A percentile compares a stretch with the other conserved stretches of the same genome.
Evolutionary conservation across 2,329 filamentous ascomycete genomes (phyloP).

Genomic region (Massarina eburnea): DNA sequence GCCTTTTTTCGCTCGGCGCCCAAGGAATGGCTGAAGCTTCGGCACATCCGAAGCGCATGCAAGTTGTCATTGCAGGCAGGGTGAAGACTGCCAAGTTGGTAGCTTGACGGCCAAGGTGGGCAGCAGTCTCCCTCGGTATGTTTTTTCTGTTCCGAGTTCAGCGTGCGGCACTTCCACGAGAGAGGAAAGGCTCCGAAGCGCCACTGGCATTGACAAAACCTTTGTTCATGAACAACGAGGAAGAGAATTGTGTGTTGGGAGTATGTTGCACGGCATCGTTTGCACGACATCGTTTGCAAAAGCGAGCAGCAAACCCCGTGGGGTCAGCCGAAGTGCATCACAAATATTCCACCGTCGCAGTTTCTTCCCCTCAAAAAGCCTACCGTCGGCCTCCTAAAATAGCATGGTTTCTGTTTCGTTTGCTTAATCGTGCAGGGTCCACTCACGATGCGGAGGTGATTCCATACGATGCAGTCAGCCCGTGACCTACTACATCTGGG

Average conservation of each 20-base stretch:
- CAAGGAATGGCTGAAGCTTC: constrained; percentile 23
- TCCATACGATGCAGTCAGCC: constrained; percentile 23
- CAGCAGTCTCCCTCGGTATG: constrained; percentile 17
- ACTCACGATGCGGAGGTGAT: constrained; percentile 30
- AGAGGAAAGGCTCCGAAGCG: constrained; percentile 24
- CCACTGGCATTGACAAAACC: constrained; percentile 8
- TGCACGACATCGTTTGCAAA: background rate
- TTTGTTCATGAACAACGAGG: background rate
- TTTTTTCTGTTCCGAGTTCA: constrained; percentile 18
- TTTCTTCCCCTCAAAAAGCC: constrained; percentile 11
- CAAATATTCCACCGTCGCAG: background rate
- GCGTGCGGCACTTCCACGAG: constrained; percentile 10
- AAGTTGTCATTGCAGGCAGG: constrained; percentile 11
- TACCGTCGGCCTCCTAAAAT: constrained; percentile 8
- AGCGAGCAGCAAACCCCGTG: background rate
- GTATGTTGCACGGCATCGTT: background rate
- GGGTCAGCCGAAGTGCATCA: background rate
- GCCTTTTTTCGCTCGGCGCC: constrained; percentile 18
- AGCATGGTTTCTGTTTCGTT: constrained; percentile 12
- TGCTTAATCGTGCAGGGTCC: constrained; percentile 7
- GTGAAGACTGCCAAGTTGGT: constrained; percentile 24
- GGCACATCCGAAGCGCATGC: constrained; percentile 11
- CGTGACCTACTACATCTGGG: constrained; percentile 24
- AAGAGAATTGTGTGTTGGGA: background rate
- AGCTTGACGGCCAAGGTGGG: constrained; percentile 19